phyloP scores from a whole-genome alignment of 345 rosid genomes.

The Gossypium longicalyx region DNA sequence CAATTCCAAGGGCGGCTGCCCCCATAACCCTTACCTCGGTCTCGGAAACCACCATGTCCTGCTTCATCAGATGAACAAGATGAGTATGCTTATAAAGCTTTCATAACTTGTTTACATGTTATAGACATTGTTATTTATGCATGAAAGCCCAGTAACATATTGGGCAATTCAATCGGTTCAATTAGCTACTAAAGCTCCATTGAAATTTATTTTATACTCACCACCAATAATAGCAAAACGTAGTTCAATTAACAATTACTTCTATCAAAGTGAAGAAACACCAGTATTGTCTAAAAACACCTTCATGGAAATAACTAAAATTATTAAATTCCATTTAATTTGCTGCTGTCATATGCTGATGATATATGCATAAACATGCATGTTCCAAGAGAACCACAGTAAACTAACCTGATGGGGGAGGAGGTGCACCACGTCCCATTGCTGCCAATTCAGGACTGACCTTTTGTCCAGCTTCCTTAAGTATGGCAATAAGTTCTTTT shows the following conservation, averaged over 20 bases:
- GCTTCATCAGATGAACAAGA: slow-evolving; percentile 11
- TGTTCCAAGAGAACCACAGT: background rate
- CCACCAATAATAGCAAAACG: background rate
- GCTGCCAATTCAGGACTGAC: slow-evolving; percentile 82
- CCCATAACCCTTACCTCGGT: slow-evolving; percentile 47
- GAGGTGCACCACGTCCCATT: slow-evolving; percentile 95
- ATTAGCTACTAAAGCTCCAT: background rate
- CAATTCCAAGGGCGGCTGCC: slow-evolving; percentile 44
- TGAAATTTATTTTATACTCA: background rate
- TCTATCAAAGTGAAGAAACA: background rate
- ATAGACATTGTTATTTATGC: background rate
- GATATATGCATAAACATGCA: background rate
- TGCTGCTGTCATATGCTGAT: background rate
- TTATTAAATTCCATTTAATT: background rate
- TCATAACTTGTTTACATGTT: background rate
- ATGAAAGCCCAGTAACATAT: background rate
- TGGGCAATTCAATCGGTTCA: background rate
- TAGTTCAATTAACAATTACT: background rate
- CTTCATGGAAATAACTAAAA: background rate
- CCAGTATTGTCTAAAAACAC: background rate
- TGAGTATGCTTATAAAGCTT: background rate
- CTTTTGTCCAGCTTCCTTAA: slow-evolving; percentile 97
- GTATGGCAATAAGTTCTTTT: slow-evolving; percentile 79
- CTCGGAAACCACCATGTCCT: slow-evolving; percentile 50
- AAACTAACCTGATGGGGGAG: slow-evolving; percentile 76